phyloP scores from a whole-genome alignment of 2,329 filamentous ascomycete genomes.

The Fusarium beomiforme region DNA sequence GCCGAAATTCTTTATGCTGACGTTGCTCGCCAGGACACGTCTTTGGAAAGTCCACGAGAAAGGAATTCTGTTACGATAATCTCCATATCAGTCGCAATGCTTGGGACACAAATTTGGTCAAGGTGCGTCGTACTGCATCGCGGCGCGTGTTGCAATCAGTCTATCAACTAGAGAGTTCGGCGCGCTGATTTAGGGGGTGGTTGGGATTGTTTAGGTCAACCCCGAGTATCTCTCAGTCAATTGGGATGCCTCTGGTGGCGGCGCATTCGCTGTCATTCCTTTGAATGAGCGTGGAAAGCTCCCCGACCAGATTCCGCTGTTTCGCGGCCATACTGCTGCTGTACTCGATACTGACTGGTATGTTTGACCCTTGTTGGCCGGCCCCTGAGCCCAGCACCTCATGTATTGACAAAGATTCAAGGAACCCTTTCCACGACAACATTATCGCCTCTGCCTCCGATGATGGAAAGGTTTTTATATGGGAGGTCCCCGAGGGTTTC shows the following conservation, averaged over 20 bases:
- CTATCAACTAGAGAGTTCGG: constrained; percentile 22
- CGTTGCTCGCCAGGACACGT: constrained; percentile 79
- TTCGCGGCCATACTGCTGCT: constrained; percentile 93
- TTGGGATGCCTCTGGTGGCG: constrained; percentile 96
- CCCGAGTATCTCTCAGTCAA: constrained; percentile 97
- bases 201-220: constrained; percentile 73
- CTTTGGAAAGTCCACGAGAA: constrained; percentile 94
- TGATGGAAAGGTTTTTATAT: constrained; percentile 96
- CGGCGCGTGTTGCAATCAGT: constrained; percentile 24
- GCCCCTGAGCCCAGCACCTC: constrained; percentile 6
- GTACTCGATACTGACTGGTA: constrained; percentile 98
- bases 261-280: constrained; percentile 96
- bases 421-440: constrained; percentile 96
- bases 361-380: constrained; percentile 43
- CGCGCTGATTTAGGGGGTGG: constrained; percentile 41
- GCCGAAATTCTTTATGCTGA: constrained; percentile 39
- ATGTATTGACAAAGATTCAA: constrained; percentile 49
- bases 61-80: constrained; percentile 99
- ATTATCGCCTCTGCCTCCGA: constrained; percentile 94
- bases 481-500: constrained; percentile 92
- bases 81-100: constrained; percentile 97
- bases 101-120: constrained; percentile 98
- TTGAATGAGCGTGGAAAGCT: constrained; percentile 88
- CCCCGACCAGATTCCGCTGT: constrained; percentile 92
- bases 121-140: constrained; percentile 84